These are phyloP conservation scores for Mycena leptocephala DNA, from an alignment of 768 basidiomycete genomes.

Conservation along the genomic window DNA sequence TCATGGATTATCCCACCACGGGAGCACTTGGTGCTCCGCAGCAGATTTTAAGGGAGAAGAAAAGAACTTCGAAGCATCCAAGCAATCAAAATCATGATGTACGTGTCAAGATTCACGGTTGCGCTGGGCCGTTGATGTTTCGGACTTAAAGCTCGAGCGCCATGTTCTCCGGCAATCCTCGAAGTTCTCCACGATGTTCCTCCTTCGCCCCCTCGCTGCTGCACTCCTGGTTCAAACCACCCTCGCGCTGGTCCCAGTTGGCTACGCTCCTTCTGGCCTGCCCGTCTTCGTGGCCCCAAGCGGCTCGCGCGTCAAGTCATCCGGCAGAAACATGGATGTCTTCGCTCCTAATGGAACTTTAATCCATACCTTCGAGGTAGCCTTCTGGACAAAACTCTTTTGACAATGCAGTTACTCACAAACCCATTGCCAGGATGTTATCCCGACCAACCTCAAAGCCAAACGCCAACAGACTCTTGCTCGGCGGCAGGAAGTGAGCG, in stretches of 20 bases:
- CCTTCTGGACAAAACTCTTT: too few species aligned
- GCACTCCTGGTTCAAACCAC: conserved; percentile 1
- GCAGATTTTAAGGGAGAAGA: too few species aligned
- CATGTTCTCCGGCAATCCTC: background rate
- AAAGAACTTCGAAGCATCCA: too few species aligned
- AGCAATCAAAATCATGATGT: too few species aligned
- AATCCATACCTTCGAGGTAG: conserved; percentile 17
- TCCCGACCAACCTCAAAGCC: background rate
- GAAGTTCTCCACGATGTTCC: conserved; percentile 13
- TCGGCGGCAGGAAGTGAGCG: background rate
- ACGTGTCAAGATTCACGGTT: too few species aligned
- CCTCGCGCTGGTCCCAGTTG: conserved; percentile 5
- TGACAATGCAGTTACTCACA: too few species aligned
- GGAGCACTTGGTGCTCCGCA: too few species aligned
- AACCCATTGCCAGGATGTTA: too few species aligned
- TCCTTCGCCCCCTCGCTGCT: conserved; percentile 14
- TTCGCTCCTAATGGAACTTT: conserved; percentile 3
- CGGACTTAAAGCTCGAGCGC: background rate
- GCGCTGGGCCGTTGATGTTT: too few species aligned
- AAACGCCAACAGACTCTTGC: background rate
- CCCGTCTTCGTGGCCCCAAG: conserved; percentile 15
- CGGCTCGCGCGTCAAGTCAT: conserved; percentile 5
- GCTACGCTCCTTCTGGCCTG: background rate
- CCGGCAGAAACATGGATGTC: background rate
- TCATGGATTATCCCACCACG: too few species aligned